phyloP scores from a whole-genome alignment of 1,284 basidiomycete species.

The Sporisorium scitamineum region DNA sequence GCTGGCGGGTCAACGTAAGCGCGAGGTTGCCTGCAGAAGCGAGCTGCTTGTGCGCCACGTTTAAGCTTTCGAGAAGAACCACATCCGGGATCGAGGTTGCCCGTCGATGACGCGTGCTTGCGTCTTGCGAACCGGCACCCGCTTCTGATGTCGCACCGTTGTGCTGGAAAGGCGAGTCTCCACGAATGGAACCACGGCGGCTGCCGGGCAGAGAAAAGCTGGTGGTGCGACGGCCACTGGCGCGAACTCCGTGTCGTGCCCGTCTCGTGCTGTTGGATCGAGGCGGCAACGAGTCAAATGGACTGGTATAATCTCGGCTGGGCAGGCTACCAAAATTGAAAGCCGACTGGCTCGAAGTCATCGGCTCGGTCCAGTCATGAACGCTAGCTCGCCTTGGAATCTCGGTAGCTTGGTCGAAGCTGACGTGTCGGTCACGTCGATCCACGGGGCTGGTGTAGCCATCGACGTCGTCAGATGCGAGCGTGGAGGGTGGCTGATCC shows the following conservation, averaged over 20 bases:
- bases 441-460: neutral
- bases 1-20: constrained; percentile 56
- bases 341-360: constrained; percentile 27
- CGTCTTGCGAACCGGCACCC: neutral
- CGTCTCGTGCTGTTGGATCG: constrained; percentile 47
- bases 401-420: constrained; percentile 35
- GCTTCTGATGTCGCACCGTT: neutral
- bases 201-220: constrained; percentile 53
- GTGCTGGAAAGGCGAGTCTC: constrained; percentile 18
- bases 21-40: constrained; percentile 55
- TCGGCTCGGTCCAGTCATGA: constrained; percentile 13
- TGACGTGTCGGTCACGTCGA: constrained; percentile 40
- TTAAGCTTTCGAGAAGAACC: constrained; percentile 51
- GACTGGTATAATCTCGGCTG: constrained; percentile 19
- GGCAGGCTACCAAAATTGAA: constrained; percentile 24
- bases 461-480: constrained; percentile 5
- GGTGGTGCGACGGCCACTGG: constrained; percentile 20
- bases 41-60: constrained; percentile 58
- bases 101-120: constrained; percentile 21
- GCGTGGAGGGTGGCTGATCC: constrained; percentile 17
- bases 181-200: constrained; percentile 50
- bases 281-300: constrained; percentile 36
- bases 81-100: constrained; percentile 34
- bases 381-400: constrained; percentile 17
- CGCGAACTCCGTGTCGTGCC: constrained; percentile 33